Conservation (phyloP, 1,139 yeast species). For the Yarrowia galli region DNA sequence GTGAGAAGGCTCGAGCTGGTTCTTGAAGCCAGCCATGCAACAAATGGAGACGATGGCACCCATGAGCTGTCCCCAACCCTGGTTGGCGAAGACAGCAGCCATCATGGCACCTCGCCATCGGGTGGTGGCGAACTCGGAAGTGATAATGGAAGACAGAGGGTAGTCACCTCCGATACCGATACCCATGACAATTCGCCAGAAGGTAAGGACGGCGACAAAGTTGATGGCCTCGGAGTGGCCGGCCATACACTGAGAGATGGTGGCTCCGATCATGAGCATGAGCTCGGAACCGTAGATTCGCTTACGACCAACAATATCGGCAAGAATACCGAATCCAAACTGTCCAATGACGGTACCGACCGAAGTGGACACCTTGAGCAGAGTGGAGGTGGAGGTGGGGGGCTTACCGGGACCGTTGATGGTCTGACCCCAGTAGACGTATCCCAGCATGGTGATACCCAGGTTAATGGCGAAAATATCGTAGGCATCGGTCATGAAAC, state of each 20-base stretch:
- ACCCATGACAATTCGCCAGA: slow-evolving; percentile 89
- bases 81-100: slow-evolving; percentile 54
- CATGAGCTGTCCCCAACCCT: slow-evolving; percentile 56
- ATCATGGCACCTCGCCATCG: slow-evolving; percentile 55
- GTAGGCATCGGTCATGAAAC: slow-evolving; percentile 90
- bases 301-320: slow-evolving; percentile 89
- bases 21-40: slow-evolving; percentile 52
- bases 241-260: slow-evolving; percentile 63
- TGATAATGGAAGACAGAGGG: slow-evolving; percentile 81
- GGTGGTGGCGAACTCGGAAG: slow-evolving; percentile 52
- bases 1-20: slow-evolving; percentile 77
- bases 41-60: slow-evolving; percentile 53
- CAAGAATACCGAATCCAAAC: slow-evolving; percentile 81
- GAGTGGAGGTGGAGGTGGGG: slow-evolving; percentile 73
- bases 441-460: slow-evolving; percentile 61
- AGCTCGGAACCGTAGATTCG: slow-evolving; percentile 84
- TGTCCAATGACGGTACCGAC: slow-evolving; percentile 96
- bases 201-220: slow-evolving; percentile 62
- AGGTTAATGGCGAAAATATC: slow-evolving; percentile 90
- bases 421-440: slow-evolving; percentile 67
- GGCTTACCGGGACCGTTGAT: slow-evolving; percentile 52
- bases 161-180: slow-evolving; percentile 99
- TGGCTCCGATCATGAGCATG: slow-evolving; percentile 55
- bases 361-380: slow-evolving; percentile 85
- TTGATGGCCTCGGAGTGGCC: slow-evolving; percentile 69